Conservation (phyloP, 176 grass and related monocot species). For the Musa schizocarpa region DNA sequence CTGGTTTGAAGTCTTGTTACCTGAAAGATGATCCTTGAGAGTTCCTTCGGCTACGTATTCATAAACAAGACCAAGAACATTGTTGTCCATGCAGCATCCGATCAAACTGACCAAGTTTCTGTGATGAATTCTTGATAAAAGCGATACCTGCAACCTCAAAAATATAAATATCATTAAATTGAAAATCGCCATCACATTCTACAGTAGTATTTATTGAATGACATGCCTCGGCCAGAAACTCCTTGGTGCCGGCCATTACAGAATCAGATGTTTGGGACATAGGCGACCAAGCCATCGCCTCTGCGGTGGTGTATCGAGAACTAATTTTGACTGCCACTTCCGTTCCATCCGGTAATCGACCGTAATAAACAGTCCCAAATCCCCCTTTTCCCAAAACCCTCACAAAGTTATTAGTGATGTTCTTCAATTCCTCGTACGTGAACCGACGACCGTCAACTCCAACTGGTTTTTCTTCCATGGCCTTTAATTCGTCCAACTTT, state of each 20-base stretch:
- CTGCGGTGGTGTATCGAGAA: not conserved
- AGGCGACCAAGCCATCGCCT: not conserved
- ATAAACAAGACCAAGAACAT: not conserved
- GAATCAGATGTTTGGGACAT: not conserved
- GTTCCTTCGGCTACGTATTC: not conserved
- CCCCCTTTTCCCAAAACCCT: not conserved
- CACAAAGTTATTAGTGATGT: not conserved
- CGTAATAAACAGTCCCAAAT: conserved; percentile 1
- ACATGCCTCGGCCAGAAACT: not conserved
- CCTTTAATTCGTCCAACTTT: no score
- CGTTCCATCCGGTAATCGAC: not conserved
- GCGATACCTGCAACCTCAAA: not conserved
- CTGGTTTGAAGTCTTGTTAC: not conserved
- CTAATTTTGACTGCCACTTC: conserved; percentile 1
- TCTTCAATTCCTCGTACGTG: not conserved
- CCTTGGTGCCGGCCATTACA: not conserved
- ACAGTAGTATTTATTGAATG: not conserved
- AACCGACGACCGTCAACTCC: not conserved
- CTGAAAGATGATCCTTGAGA: not conserved
- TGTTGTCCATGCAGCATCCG: not conserved
- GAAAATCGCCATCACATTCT: not conserved
- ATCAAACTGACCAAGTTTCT: not conserved
- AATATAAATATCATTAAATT: not conserved
- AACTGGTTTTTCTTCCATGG: no score
- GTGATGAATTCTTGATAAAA: not conserved